These are phyloP conservation scores for Dactylellina cionopaga DNA, from an alignment of 2,329 filamentous ascomycete genomes.

Conservation along the genomic window DNA sequence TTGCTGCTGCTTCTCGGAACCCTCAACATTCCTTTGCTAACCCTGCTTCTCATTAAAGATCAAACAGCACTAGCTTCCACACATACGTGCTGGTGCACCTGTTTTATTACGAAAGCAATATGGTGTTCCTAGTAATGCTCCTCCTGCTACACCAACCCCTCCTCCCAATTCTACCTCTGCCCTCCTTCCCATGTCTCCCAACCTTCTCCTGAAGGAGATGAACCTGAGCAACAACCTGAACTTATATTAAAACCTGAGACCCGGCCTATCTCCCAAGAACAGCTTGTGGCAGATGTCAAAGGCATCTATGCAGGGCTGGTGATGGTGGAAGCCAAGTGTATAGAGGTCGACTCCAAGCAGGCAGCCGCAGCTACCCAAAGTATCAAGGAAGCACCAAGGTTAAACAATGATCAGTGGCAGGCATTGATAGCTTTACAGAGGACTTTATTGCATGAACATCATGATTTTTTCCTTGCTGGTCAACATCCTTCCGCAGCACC, in stretches of 20 bases:
- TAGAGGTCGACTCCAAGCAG: constrained; percentile 78
- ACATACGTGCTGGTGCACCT: neutral
- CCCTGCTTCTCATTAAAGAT: neutral
- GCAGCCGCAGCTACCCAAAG: constrained; percentile 62
- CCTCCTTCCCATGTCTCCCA: no score
- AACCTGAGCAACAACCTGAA: constrained; percentile 56
- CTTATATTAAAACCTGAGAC: constrained; percentile 71
- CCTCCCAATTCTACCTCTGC: neutral
- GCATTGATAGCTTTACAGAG: constrained; percentile 82
- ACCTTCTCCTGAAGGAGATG: constrained; percentile 23
- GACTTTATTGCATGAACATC: constrained; percentile 81
- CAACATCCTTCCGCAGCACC: constrained; percentile 83
- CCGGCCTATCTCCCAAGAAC: constrained; percentile 76
- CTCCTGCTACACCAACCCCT: neutral
- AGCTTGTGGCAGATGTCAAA: constrained; percentile 85
- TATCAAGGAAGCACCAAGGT: constrained; percentile 55
- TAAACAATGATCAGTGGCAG: constrained; percentile 80
- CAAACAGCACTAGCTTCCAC: neutral
- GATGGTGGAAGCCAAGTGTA: constrained; percentile 87
- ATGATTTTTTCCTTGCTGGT: constrained; percentile 85
- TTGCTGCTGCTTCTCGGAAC: constrained; percentile 1
- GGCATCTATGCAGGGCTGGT: constrained; percentile 81
- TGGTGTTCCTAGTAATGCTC: neutral
- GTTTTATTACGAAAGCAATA: constrained; percentile 17
- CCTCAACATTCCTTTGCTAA: neutral